A percentile compares a stretch with the other conserved stretches of the same genome.
Evolutionary conservation across 257 asterid species (phyloP).

Genomic region (Marsdenia floribunda): DNA sequence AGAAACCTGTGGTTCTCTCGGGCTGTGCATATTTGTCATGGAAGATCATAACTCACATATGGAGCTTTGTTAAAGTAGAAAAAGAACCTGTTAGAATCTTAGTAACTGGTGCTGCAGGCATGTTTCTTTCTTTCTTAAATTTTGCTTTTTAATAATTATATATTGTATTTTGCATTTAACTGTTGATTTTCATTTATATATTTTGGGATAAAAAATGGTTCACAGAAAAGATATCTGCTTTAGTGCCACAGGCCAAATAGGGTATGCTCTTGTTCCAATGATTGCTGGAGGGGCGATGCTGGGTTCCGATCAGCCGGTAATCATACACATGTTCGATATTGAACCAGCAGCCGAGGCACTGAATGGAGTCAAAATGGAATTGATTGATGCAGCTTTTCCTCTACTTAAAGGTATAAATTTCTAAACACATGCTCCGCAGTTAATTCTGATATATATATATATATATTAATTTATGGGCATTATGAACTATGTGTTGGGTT

Average conservation of each 20-base stretch:
- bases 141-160: neutral
- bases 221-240: neutral
- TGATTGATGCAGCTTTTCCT: constrained; percentile 78
- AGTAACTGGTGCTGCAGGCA: constrained; percentile 92
- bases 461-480: neutral
- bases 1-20: constrained; percentile 52
- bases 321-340: constrained; percentile 81
- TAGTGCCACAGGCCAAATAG: constrained; percentile 65
- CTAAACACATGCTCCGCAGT: neutral
- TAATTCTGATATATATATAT: neutral
- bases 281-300: constrained; percentile 77
- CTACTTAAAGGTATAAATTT: constrained; percentile 59
- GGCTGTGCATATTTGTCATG: constrained; percentile 57
- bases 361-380: constrained; percentile 64
- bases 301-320: constrained; percentile 71
- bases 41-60: constrained; percentile 52
- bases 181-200: neutral
- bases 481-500: neutral
- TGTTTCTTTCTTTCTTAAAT: constrained; percentile 8
- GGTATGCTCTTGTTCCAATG: constrained; percentile 83
- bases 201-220: no score
- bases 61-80: constrained; percentile 40
- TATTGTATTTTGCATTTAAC: no score
- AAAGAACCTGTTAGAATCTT: constrained; percentile 61
- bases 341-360: constrained; percentile 47